Base-by-base conservation (phyloP, 192 early-diverging fungal species). In the Backusella luteola region DNA sequence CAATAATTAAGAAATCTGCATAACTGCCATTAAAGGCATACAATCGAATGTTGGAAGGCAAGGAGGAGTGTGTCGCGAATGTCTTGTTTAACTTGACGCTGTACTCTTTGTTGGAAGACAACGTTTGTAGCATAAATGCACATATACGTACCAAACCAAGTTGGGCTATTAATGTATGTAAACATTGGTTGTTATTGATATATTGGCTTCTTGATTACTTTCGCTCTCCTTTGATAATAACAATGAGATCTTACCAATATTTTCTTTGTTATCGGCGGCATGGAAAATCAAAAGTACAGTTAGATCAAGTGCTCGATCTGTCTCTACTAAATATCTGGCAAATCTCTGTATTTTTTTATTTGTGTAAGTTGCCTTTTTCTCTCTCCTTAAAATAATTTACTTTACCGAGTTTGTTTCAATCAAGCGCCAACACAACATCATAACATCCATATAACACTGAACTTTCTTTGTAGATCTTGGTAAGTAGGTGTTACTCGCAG, bases 361-460 rank as follows among this genome's bases (percentile, higher is more conserved):
- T 23, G 12, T 14, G 9, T 63, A 63, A 63, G 56, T 26, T 38
- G 8, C 32, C 29, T 29, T 21, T 34, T 11, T 73, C 67, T 71
- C 66, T 49, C 7, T 68, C n/a, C 19, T 53, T 53, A n/a, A 72
- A 6, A 36, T 32, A 44, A 3, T 21, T 8, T 12, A 80, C 76
- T 41, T 39, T 81, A 94, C 93, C 71, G 88, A 86, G 80, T 98
- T 98, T 66, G 87, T 81, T 63, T 96, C 93, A 34, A 97, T 76
- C 11, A 96, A 80, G 74, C 91, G 87, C 96, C 96, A 98, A 56
- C 94, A 91, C 29, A 97, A 78, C 89, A 95, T 93, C 67, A 94
- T 80, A 0, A 90, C 88, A 79, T 97, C 95, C 38, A 84, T 73
- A 39, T 90, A 82, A 38, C 90, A 81, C 44, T 80, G 86, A 34